Evolutionary conservation across 2,329 filamentous ascomycete species (phyloP), one percentile per base, ranked within the genome.

Genomic region (Phyllosticta paracitricarpa): DNA sequence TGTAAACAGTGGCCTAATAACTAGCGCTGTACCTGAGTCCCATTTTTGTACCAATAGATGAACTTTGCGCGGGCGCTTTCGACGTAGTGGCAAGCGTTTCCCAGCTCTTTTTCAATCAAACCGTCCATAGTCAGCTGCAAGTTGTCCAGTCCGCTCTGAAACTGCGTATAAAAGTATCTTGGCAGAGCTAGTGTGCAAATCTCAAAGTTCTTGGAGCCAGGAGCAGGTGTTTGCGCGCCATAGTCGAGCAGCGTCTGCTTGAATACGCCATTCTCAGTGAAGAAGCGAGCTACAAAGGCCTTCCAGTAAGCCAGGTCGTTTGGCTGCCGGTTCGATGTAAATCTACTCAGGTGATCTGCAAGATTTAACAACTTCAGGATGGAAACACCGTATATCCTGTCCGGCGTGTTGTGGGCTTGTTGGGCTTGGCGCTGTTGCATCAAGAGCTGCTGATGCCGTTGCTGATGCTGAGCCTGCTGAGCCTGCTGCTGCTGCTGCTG

Each of bases 131-230:
- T 84, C 71, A 97, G 82, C 72, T 96, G 91, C 67, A 97, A 89
- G 60, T 86, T 89, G 67, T 84, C 88, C 61, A 97, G 86, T 6
- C 91, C 92, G 63, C 90, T 93, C 62, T 88, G 87, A 71, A 94
- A 97, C 68, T 96, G 88, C 0, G 90, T 92, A 68, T 89, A 85
- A 72, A 96, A 97, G 73, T 94, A 97, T 68, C 93, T 86, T 35
- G 93, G 85, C 54, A 99, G 80, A 0, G 89, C 89, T 3, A 91
- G 84, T 62, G 84, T 89, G 2, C 87, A 84, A 56, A 97, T 91
- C 71, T 97, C 92, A 68, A 92, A 97, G 68, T 88, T 85, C 77
- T 95, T 97, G 61, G 87, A 82, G 19, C 78, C 79, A 12, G 30
- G 51, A n/a, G n/a, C 22, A 10, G n/a, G 10, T 22, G 56, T 26